A percentile compares a stretch with the other conserved stretches of the same genome.
Evolutionary conservation across 768 basidiomycete species (phyloP).

Genomic region (Auricularia cornea): DNA sequence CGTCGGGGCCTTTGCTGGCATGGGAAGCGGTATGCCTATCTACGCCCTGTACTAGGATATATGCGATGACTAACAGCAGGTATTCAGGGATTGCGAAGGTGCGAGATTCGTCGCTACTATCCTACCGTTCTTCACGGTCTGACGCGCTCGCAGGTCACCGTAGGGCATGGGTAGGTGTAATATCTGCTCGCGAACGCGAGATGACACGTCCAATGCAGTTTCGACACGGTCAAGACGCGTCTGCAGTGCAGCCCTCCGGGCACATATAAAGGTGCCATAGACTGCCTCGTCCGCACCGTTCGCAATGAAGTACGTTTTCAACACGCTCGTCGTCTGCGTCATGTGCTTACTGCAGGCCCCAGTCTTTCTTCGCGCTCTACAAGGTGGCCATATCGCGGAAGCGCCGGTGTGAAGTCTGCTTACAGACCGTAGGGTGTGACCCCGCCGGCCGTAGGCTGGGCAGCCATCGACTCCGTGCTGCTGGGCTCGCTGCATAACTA

Average conservation of each 20-base stretch:
- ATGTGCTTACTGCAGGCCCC: not conserved
- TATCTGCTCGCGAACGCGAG: conserved; percentile 7
- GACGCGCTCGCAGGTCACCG: conserved; percentile 41
- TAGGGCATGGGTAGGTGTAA: conserved; percentile 52
- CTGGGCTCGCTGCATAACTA: conserved; percentile 68
- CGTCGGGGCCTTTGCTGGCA: conserved; percentile 48
- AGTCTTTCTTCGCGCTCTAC: conserved; percentile 61
- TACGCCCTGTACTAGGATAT: too few species aligned
- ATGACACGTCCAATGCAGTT: conserved; percentile 27
- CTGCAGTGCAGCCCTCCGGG: conserved; percentile 61
- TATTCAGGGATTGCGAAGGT: conserved; percentile 45
- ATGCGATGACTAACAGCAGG: not conserved
- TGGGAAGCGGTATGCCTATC: conserved; percentile 47
- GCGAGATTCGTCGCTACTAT: not conserved
- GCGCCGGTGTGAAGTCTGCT: too few species aligned
- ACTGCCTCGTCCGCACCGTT: conserved; percentile 48
- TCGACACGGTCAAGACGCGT: conserved; percentile 67
- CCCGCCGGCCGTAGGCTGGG: conserved; percentile 66
- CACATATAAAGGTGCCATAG: conserved; percentile 52
- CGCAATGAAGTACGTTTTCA: conserved; percentile 45
- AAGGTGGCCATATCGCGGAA: too few species aligned
- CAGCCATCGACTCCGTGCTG: conserved; percentile 61
- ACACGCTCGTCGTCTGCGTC: not conserved
- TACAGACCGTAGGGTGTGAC: conserved; percentile 39
- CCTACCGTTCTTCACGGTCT: conserved; percentile 1